phyloP scores from a whole-genome alignment of 2,329 filamentous ascomycete genomes.

The Rhynchosporium graminicola region DNA sequence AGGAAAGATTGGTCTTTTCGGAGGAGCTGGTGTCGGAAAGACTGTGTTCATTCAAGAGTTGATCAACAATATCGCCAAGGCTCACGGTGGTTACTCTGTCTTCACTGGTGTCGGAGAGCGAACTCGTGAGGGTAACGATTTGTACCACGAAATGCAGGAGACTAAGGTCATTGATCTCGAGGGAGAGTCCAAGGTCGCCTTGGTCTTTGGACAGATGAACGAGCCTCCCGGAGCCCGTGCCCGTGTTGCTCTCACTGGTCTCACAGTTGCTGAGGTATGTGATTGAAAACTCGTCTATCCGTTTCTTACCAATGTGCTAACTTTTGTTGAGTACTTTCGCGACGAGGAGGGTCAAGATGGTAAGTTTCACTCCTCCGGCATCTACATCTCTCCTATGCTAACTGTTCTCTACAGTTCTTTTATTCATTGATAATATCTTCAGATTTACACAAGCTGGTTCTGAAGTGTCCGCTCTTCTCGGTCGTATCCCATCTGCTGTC shows the following conservation, averaged over 20 bases:
- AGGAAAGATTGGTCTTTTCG: slow-evolving; percentile 99
- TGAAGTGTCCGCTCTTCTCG: slow-evolving; percentile 97
- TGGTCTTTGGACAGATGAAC: slow-evolving; percentile 99
- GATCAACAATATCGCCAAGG: slow-evolving; percentile 99
- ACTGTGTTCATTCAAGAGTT: slow-evolving; percentile 99
- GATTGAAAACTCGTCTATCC: not conserved
- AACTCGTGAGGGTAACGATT: slow-evolving; percentile 99
- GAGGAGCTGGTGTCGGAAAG: slow-evolving; percentile 99
- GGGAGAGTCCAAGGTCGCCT: slow-evolving; percentile 97
- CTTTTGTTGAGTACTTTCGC: slow-evolving; percentile 81
- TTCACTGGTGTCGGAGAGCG: slow-evolving; percentile 99
- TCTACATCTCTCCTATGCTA: slow-evolving; percentile 27
- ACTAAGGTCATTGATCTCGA: slow-evolving; percentile 99
- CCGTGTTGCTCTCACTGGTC: slow-evolving; percentile 95
- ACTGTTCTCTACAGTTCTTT: slow-evolving; percentile 65
- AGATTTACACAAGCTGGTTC: slow-evolving; percentile 99
- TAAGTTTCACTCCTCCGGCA: slow-evolving; percentile 44
- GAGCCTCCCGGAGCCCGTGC: slow-evolving; percentile 99
- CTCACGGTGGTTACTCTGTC: slow-evolving; percentile 99
- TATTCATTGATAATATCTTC: slow-evolving; percentile 99
- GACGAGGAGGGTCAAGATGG: slow-evolving; percentile 80
- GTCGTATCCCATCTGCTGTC: slow-evolving; percentile 99
- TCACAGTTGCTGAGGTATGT: too few relatives aligned
- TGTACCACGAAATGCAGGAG: slow-evolving; percentile 99
- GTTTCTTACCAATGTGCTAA: slow-evolving; percentile 39